Evolutionary conservation across 1,139 yeast species (phyloP), one percentile per base, ranked within the genome.

Genomic region (Meyerozyma sp.): DNA sequence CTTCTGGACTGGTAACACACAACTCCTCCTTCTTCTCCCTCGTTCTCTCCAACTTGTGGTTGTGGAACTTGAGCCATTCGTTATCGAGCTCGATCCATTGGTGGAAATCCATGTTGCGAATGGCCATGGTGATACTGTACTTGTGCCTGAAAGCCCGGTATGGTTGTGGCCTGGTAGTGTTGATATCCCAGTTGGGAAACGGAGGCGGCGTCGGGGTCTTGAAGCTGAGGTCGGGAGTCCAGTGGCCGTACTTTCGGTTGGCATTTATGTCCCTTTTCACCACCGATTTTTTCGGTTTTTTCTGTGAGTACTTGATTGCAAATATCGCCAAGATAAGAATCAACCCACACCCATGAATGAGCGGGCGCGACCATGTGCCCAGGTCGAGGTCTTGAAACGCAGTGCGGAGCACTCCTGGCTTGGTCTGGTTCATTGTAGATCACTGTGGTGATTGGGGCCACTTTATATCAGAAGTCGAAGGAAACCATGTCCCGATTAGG

Each of bases 51-150:
- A 76, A 50, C 58, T 82, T 82, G 40, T 75, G 66, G 21, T 70
- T 54, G 56, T 82, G 86, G 51, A 58, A 81, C 50, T 72, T 73
- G 43, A 51, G 52, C 84, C 85, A 82, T 58, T 81, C 81, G 49
- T 77, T 80, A 58, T 82, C 88, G 43, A 82, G 64, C 57, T 82
- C 84, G 49, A 82, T 75, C 88, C 88, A 82, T 41, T 67, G 66
- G 43, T 75, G 65, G 70, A 75, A 73, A 42, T 78, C 75, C 82
- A 81, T 75, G 47, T 65, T 68, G 51, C 85, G 63, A 40, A 81
- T 80, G n/a, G 85, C 87, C 87, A 81, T 81, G 26, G 81, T 81
- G 20, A 69, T 63, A 47, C 57, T 57, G 53, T 81, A 81, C 47
- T 75, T 78, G 57, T 77, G 81, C 55, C 71, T 79, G 57, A 81